A percentile compares a stretch with the other conserved stretches of the same genome.
Conservation (phyloP, 2,329 filamentous ascomycete genomes). For the Cordyceps farinosa region DNA sequence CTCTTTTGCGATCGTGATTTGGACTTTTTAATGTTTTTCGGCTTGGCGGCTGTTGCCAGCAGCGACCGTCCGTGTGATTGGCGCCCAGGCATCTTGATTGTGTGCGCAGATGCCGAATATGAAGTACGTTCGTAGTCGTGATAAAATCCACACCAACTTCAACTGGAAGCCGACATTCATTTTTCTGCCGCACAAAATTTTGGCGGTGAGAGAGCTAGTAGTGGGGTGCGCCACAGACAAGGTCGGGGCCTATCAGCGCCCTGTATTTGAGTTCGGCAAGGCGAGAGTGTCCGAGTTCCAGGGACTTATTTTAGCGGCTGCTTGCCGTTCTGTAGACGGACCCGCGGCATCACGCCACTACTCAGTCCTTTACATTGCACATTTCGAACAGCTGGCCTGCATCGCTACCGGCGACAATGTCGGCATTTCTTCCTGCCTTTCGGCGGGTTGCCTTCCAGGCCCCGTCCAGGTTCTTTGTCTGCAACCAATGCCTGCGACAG, state of each 20-base stretch:
- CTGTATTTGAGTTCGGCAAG: constrained; percentile 15
- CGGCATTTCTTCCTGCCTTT: constrained; percentile 40
- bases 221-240: constrained; percentile 26
- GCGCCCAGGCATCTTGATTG: constrained; percentile 50
- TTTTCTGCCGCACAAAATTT: constrained; percentile 33
- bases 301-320: constrained; percentile 7
- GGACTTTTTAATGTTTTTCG: constrained; percentile 40
- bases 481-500: constrained; percentile 47
- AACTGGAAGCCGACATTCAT: constrained; percentile 12
- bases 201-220: constrained; percentile 28
- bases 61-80: constrained; percentile 56
- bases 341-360: constrained; percentile 15
- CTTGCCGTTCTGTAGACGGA: not conserved
- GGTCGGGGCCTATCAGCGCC: constrained; percentile 29
- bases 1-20: constrained; percentile 48
- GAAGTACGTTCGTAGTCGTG: not conserved
- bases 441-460: constrained; percentile 39
- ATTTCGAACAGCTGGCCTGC: not conserved
- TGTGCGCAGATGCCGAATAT: not conserved
- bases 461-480: constrained; percentile 40
- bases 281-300: constrained; percentile 12
- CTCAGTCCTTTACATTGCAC: constrained; percentile 15
- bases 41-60: constrained; percentile 35
- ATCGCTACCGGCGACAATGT: constrained; percentile 33
- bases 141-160: not conserved